These are phyloP conservation scores for Takashimella tepidaria DNA, from an alignment of 1,284 basidiomycete species.

Conservation along the genomic window DNA sequence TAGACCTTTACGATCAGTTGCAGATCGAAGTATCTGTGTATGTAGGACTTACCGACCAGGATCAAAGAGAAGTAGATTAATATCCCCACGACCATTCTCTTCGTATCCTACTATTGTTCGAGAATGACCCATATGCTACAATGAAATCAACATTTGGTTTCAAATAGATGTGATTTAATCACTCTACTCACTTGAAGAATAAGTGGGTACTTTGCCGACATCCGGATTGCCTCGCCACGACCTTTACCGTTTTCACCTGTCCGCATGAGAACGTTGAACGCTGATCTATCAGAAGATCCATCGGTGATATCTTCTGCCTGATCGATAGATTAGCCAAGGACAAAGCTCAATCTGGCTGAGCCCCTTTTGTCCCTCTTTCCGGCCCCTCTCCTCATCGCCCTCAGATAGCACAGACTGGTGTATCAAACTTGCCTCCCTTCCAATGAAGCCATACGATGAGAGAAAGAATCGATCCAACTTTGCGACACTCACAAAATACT, in stretches of 20 bases:
- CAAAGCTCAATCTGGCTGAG: no score
- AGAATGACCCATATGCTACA: slow-evolving; percentile 77
- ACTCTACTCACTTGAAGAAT: slow-evolving; percentile 54
- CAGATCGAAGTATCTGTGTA: slow-evolving; percentile 6
- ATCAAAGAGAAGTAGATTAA: slow-evolving; percentile 69
- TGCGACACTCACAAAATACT: slow-evolving; percentile 45
- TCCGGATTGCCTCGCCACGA: slow-evolving; percentile 44
- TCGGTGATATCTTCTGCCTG: background rate
- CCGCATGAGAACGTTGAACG: slow-evolving; percentile 29
- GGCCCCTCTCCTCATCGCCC: no score
- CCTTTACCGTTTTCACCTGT: slow-evolving; percentile 12
- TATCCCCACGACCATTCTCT: slow-evolving; percentile 54
- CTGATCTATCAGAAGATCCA: background rate
- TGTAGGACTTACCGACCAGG: slow-evolving; percentile 58
- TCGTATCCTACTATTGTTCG: slow-evolving; percentile 79
- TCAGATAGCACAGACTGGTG: no score
- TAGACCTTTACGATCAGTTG: slow-evolving; percentile 23
- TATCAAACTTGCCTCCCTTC: no score
- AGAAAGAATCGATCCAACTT: no score
- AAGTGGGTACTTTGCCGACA: slow-evolving; percentile 65
- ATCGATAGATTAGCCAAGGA: no score
- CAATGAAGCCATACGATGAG: no score
- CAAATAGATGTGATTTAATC: slow-evolving; percentile 1
- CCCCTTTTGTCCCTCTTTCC: no score
- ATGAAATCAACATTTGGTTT: no score